Base-by-base conservation (phyloP, 805 yeast genomes). In the Hanseniaspora hatyaiensis region DNA sequence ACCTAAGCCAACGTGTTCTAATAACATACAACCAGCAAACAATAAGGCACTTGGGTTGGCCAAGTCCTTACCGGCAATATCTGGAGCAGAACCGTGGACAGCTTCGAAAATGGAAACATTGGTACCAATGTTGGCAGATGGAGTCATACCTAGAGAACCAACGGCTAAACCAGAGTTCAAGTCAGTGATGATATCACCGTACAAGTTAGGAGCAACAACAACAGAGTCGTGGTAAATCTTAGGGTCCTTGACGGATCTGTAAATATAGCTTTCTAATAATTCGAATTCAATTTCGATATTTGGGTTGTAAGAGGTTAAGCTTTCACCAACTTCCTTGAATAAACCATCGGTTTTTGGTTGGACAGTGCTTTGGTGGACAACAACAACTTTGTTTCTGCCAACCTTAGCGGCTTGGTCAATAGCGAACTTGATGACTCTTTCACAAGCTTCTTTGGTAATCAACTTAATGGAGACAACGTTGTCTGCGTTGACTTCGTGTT, bases 81-180 rank as follows among this genome's bases (percentile, higher is more conserved):
- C 98, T 59, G 98, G 98, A 54, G 98, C 98, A 51, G 97, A 88
- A 67, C 98, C 98, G 69, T 92, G 98, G 63, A 92, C 98, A 55
- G 98, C 98, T 78, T 92, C 98, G 67, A 92, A 92, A 65, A 92
- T 89, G 50, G 96, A 86, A 54, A 89, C 95, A 66, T 84, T 81
- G 75, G 86, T 85, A 74, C 98, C 98, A 88, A 92, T 92, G 79
- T 92, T 92, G 67, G 96, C 98, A 52, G 96, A 86, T 57, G 98
- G 98, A 53, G 98, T 92, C 67, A 92, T 78, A 71, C 98, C 98
- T 63, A 89, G 78, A 65, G 98, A 97, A 66, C 98, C 98, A 57
- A 94, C 94, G 46, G 65, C 60, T 63, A 92, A 75, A 71, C 98
- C 98, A 51, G 96, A 84, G 58, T 95, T 86, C 68, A 92, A 74